Conservation (phyloP, 192 early-diverging fungal genomes). For the Backusella macrospora region DNA sequence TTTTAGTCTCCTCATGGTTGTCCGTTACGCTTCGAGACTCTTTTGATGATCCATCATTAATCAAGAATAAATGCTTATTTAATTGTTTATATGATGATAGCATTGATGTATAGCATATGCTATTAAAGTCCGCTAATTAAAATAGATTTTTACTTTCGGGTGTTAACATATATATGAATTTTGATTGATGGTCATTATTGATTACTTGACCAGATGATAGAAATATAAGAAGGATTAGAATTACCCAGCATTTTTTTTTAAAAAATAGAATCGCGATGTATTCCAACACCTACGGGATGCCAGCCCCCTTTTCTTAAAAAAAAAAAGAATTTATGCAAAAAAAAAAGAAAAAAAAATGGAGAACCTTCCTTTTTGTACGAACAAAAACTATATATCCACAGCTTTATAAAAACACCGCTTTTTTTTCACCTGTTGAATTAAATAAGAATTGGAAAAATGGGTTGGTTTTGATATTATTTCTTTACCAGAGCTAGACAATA, state of each 20-base stretch:
- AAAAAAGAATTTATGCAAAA: not conserved
- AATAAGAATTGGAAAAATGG: slow-evolving; percentile 29
- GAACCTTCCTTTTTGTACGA: too few species aligned
- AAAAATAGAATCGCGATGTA: slow-evolving; percentile 28
- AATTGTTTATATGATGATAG: not conserved
- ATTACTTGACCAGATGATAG: slow-evolving; percentile 34
- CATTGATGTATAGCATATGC: not conserved
- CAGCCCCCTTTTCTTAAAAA: slow-evolving; percentile 7
- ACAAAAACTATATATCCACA: not conserved
- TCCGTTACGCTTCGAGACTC: slow-evolving; percentile 7
- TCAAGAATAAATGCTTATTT: not conserved
- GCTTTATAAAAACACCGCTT: not conserved
- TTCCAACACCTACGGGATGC: slow-evolving; percentile 31
- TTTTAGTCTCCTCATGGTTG: slow-evolving; percentile 13
- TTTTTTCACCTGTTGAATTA: slow-evolving; percentile 27
- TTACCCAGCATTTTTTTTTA: slow-evolving; percentile 29
- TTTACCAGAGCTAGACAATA: slow-evolving; percentile 25
- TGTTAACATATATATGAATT: slow-evolving; percentile 26
- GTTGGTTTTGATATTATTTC: slow-evolving; percentile 1
- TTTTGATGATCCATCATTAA: not conserved
- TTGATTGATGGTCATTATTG: slow-evolving; percentile 15
- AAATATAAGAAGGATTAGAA: slow-evolving; percentile 30
- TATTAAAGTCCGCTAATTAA: not conserved
- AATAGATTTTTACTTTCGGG: slow-evolving; percentile 15
- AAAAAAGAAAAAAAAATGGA: too few species aligned